Evolutionary conservation across 2,329 filamentous ascomycete genomes (phyloP).

Genomic region (Microsporum canis): DNA sequence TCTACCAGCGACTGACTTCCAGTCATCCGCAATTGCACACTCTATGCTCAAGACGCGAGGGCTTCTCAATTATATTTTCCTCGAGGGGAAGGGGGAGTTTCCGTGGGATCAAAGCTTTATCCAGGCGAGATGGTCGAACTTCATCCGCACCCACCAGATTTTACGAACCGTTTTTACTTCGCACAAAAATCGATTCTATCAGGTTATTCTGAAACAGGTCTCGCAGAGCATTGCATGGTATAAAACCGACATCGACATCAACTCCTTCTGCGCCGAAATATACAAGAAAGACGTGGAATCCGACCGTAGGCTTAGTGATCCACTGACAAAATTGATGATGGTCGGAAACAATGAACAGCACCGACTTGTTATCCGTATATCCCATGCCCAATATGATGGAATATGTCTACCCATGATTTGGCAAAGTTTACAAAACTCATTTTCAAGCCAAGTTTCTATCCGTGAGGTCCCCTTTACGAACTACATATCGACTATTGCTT

Average conservation of each 20-base stretch:
- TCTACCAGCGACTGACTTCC: slow-evolving; percentile 41
- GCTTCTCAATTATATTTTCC: slow-evolving; percentile 52
- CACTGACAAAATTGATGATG: slow-evolving; percentile 50
- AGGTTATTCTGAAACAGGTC: slow-evolving; percentile 47
- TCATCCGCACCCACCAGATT: not conserved
- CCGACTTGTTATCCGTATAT: slow-evolving; percentile 45
- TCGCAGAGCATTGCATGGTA: slow-evolving; percentile 38
- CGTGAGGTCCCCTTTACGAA: not conserved
- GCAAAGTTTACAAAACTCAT: not conserved
- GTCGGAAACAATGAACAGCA: slow-evolving; percentile 14
- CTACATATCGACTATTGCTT: not conserved
- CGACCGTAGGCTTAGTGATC: slow-evolving; percentile 46
- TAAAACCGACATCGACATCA: slow-evolving; percentile 41
- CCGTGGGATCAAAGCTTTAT: slow-evolving; percentile 35
- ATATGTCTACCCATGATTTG: slow-evolving; percentile 43
- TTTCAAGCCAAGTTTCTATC: not conserved
- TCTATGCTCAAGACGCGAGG: slow-evolving; percentile 46
- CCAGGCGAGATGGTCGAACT: slow-evolving; percentile 19
- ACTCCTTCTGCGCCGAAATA: slow-evolving; percentile 42
- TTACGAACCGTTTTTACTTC: slow-evolving; percentile 14
- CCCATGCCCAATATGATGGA: slow-evolving; percentile 54
- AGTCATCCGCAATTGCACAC: slow-evolving; percentile 45
- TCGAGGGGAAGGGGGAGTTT: slow-evolving; percentile 39
- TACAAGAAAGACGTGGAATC: slow-evolving; percentile 46
- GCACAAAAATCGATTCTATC: slow-evolving; percentile 39